A percentile compares a stretch with the other conserved stretches of the same genome.
These are phyloP conservation scores for Stagonosporopsis vannaccii DNA, from an alignment of 2,329 filamentous ascomycete genomes.

Conservation along the genomic window DNA sequence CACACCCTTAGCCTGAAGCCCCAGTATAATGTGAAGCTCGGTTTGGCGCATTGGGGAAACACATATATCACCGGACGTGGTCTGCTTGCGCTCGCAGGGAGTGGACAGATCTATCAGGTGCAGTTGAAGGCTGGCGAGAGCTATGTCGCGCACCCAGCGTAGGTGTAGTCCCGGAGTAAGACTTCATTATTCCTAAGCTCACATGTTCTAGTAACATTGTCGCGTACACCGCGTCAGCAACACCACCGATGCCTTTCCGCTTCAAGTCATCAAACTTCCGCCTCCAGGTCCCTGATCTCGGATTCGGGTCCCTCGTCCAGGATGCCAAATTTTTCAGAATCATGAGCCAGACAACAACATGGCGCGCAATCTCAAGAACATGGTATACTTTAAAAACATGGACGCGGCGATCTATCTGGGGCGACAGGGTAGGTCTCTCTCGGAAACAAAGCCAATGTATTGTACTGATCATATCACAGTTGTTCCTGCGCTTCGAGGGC, in stretches of 20 bases:
- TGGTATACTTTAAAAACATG: slow-evolving; percentile 77
- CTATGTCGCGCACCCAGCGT: slow-evolving; percentile 82
- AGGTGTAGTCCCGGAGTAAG: not conserved
- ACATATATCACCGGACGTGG: slow-evolving; percentile 88
- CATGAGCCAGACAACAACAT: slow-evolving; percentile 74
- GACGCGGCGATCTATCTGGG: slow-evolving; percentile 85
- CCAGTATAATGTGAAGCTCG: slow-evolving; percentile 75
- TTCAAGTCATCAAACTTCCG: slow-evolving; percentile 78
- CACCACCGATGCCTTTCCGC: slow-evolving; percentile 81
- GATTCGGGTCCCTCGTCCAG: slow-evolving; percentile 69
- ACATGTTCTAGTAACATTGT: slow-evolving; percentile 73
- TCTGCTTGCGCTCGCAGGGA: slow-evolving; percentile 81
- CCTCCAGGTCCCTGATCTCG: slow-evolving; percentile 77
- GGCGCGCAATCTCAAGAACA: slow-evolving; percentile 71
- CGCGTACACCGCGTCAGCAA: slow-evolving; percentile 81
- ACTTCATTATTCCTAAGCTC: not conserved
- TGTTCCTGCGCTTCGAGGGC: slow-evolving; percentile 90
- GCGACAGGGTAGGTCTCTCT: slow-evolving; percentile 70
- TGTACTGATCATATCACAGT: slow-evolving; percentile 46
- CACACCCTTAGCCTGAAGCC: slow-evolving; percentile 81
- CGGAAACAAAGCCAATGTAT: not conserved
- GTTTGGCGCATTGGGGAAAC: slow-evolving; percentile 88
- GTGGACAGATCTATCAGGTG: slow-evolving; percentile 88
- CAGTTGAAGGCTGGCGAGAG: slow-evolving; percentile 82
- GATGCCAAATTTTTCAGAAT: slow-evolving; percentile 75